A percentile compares a stretch with the other conserved stretches of the same genome.
Conservation (phyloP, 495 filamentous ascomycete genomes). For the Xylaria intraflava region DNA sequence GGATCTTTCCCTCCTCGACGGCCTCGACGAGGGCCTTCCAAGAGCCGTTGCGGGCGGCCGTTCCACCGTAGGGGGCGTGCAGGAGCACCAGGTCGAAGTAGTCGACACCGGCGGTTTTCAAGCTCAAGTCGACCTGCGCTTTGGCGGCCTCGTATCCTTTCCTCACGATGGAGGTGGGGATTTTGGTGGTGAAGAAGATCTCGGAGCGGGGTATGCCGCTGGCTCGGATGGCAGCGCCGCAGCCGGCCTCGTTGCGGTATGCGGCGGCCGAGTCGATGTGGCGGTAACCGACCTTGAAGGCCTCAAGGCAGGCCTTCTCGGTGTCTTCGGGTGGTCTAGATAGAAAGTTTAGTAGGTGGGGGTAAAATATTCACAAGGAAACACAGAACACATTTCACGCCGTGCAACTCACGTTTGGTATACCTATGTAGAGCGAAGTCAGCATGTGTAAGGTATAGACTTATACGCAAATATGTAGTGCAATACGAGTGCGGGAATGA, state of each 20-base stretch:
- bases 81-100: constrained; percentile 63
- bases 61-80: constrained; percentile 56
- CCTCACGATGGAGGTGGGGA: constrained; percentile 36
- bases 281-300: constrained; percentile 64
- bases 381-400: background rate
- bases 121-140: constrained; percentile 42
- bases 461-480: background rate
- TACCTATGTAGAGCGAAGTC: constrained; percentile 42
- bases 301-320: constrained; percentile 51
- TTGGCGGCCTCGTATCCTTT: constrained; percentile 45
- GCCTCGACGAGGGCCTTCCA: constrained; percentile 59
- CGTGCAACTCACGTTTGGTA: constrained; percentile 58
- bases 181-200: constrained; percentile 70
- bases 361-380: background rate
- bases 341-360: constrained; percentile 10
- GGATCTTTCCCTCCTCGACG: constrained; percentile 56
- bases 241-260: constrained; percentile 65
- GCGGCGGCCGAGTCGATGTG: constrained; percentile 68
- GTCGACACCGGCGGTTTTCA: constrained; percentile 46
- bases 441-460: background rate
- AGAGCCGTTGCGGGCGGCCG: constrained; percentile 47
- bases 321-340: constrained; percentile 28
- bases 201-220: constrained; percentile 53
- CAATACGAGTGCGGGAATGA: too few relatives aligned
- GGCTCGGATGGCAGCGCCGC: constrained; percentile 54